These are phyloP conservation scores for Elsinoe perseae DNA, from an alignment of 2,329 filamentous ascomycete species.

Conservation along the genomic window DNA sequence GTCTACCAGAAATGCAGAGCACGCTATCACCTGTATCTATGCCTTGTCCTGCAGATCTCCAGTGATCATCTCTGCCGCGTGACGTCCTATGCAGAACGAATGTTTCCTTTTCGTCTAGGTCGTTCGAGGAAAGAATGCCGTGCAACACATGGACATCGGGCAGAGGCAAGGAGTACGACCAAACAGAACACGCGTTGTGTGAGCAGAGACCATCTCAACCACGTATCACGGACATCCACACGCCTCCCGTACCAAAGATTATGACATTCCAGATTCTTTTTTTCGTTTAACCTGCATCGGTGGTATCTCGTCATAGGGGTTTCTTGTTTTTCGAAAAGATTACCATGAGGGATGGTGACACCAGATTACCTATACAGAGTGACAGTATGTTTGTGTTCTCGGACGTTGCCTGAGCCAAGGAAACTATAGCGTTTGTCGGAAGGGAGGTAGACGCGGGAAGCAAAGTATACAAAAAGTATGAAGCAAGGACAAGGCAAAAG, in stretches of 20 bases:
- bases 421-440: neutral
- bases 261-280: slow-evolving; percentile 2
- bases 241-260: slow-evolving; percentile 1
- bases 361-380: too few species aligned
- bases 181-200: neutral
- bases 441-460: neutral
- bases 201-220: slow-evolving; percentile 3
- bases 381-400: neutral
- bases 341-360: neutral
- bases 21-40: neutral
- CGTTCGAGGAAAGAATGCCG: neutral
- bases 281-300: neutral
- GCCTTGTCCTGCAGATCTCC: slow-evolving; percentile 7
- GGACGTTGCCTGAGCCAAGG: neutral
- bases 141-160: neutral
- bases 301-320: neutral
- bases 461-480: neutral
- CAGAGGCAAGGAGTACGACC: neutral
- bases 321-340: neutral
- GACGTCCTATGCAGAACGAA: slow-evolving; percentile 2
- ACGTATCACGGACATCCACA: neutral
- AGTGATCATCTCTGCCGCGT: slow-evolving; percentile 6
- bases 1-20: neutral
- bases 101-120: neutral
- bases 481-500: neutral